Evolutionary conservation across 148 eudicot species (phyloP).

Genomic region (Persicaria tinctoria): DNA sequence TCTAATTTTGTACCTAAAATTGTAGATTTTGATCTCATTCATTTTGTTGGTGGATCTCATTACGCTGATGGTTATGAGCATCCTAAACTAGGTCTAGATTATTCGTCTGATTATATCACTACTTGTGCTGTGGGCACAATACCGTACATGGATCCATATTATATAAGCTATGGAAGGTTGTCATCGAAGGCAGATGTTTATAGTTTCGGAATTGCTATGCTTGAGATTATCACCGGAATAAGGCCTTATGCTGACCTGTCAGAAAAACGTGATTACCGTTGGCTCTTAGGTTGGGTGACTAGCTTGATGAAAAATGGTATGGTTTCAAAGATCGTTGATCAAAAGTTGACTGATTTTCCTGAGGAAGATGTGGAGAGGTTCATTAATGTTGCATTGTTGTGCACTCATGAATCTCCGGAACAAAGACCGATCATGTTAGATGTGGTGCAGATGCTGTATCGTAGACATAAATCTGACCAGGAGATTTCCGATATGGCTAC

Average conservation of each 20-base stretch:
- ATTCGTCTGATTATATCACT: no score
- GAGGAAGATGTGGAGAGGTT: background rate
- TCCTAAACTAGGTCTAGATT: no score
- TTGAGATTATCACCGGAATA: background rate
- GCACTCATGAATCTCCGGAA: background rate
- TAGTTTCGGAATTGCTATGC: background rate
- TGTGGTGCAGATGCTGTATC: no score
- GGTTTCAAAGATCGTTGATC: background rate
- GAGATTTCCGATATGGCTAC: no score
- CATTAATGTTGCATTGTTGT: background rate
- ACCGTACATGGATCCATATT: no score
- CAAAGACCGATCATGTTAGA: background rate
- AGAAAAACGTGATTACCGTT: no score
- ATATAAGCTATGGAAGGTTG: no score
- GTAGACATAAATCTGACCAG: no score
- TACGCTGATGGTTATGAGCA: no score
- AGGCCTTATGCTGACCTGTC: no score
- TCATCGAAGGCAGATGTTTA: background rate
- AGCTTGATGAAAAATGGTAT: background rate
- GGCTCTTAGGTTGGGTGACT: no score
- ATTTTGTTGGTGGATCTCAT: background rate
- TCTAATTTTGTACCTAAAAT: background rate
- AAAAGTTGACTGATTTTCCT: background rate
- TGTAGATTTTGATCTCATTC: background rate
- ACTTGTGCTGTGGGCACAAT: no score